Percentiles rank a stretch among this genome's conserved stretches.
Evolutionary conservation across 371 early-diverging fungal species (phyloP).

Genomic region (Mortierella sp.): DNA sequence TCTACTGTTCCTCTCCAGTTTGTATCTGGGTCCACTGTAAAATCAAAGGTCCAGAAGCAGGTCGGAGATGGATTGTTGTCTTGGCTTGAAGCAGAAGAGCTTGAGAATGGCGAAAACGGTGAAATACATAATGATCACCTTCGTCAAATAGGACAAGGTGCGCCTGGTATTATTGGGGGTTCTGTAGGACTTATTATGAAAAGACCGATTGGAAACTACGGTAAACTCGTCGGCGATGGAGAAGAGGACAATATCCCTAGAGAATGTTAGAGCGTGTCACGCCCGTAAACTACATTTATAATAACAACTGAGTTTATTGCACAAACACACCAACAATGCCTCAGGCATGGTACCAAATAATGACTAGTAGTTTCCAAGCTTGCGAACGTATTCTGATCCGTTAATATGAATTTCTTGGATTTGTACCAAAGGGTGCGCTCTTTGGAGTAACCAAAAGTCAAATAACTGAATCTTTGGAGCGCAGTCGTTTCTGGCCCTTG

Average conservation of each 20-base stretch:
- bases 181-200: constrained; percentile 44
- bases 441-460: constrained; percentile 4
- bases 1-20: too few relatives aligned
- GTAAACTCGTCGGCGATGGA: constrained; percentile 32
- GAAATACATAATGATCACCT: not conserved
- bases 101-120: not conserved
- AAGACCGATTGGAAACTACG: constrained; percentile 39
- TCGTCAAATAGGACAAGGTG: constrained; percentile 20
- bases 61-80: constrained; percentile 47
- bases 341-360: too few relatives aligned
- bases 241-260: constrained; percentile 25
- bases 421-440: not conserved
- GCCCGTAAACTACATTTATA: too few relatives aligned
- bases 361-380: too few relatives aligned
- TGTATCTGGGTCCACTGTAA: too few relatives aligned
- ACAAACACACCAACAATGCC: too few relatives aligned
- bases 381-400: constrained; percentile 1
- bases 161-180: constrained; percentile 37
- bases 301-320: too few relatives aligned
- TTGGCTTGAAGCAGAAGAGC: constrained; percentile 21
- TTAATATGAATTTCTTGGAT: not conserved
- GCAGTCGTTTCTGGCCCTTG: not conserved
- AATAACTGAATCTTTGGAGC: not conserved
- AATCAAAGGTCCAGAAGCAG: not conserved
- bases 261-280: not conserved